These are phyloP conservation scores for Fusarium aywerte DNA, from an alignment of 2,329 filamentous ascomycete species.

Conservation along the genomic window DNA sequence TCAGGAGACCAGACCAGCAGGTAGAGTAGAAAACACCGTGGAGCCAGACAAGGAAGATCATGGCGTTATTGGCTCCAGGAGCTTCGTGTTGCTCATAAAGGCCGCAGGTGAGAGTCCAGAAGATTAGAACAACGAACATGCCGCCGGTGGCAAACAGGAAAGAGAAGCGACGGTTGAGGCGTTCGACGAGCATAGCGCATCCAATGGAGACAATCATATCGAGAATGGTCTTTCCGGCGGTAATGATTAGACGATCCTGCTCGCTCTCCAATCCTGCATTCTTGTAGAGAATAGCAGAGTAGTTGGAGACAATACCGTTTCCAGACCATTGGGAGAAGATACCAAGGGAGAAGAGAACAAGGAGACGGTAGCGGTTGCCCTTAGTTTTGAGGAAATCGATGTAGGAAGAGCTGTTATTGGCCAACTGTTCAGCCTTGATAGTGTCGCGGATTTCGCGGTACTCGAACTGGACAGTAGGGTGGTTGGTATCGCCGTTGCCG, in stretches of 20 bases:
- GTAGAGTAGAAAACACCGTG: conserved; percentile 70
- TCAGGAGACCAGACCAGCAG: conserved; percentile 67
- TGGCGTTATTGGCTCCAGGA: conserved; percentile 60
- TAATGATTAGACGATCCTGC: conserved; percentile 64
- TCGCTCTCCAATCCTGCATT: conserved; percentile 68
- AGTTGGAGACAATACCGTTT: conserved; percentile 74
- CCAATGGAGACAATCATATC: conserved; percentile 67
- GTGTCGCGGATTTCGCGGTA: conserved; percentile 74
- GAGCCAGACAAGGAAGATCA: conserved; percentile 68
- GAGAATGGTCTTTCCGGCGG: conserved; percentile 68
- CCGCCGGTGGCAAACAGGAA: conserved; percentile 62
- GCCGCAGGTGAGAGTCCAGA: conserved; percentile 65
- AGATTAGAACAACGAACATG: conserved; percentile 60
- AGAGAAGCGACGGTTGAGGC: conserved; percentile 63
- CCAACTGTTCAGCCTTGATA: conserved; percentile 66
- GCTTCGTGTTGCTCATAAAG: conserved; percentile 59
- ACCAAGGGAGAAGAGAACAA: conserved; percentile 70
- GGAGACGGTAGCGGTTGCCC: conserved; percentile 72
- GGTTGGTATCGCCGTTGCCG: conserved; percentile 66
- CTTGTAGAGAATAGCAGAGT: conserved; percentile 70
- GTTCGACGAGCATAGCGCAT: conserved; percentile 62
- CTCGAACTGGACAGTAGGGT: conserved; percentile 72
- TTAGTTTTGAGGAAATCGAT: conserved; percentile 70
- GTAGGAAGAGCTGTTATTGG: conserved; percentile 62
- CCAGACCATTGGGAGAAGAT: conserved; percentile 76